Conservation (phyloP, 345 rosid species). For the Gossypium arboreum region DNA sequence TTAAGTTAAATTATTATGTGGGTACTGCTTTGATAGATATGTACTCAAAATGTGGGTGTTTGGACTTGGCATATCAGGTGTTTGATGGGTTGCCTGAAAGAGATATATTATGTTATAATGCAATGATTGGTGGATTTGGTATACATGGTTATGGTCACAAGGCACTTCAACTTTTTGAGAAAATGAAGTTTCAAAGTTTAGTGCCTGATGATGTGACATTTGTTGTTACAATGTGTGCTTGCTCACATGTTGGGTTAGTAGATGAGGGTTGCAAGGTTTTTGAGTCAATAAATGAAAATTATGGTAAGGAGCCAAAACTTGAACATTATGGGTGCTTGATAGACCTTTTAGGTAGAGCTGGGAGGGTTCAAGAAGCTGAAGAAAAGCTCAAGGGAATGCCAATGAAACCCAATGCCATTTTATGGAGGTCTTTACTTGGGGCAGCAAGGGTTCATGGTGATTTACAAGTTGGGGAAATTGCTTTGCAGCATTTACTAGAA, state of each 20-base stretch:
- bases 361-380: constrained; percentile 50
- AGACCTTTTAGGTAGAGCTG: constrained; percentile 59
- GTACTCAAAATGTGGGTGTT: constrained; percentile 45
- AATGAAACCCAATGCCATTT: constrained; percentile 50
- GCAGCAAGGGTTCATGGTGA: constrained; percentile 60
- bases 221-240: constrained; percentile 47
- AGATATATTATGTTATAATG: constrained; percentile 46
- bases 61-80: constrained; percentile 37
- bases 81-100: constrained; percentile 45
- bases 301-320: constrained; percentile 44
- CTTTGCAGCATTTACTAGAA: constrained; percentile 42
- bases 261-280: constrained; percentile 45
- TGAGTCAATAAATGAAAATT: constrained; percentile 40
- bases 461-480: constrained; percentile 43
- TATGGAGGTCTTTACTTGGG: constrained; percentile 65
- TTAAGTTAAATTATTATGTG: constrained; percentile 43
- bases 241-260: constrained; percentile 60
- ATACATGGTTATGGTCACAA: constrained; percentile 45
- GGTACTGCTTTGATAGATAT: constrained; percentile 48
- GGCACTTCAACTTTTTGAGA: constrained; percentile 38
- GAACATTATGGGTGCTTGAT: constrained; percentile 67
- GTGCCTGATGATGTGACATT: constrained; percentile 54
- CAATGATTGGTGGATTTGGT: constrained; percentile 58
- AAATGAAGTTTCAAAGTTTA: constrained; percentile 34
- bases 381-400: constrained; percentile 50